These are phyloP conservation scores for cucumber (Cucumis sativus) DNA, from an alignment of 306 rosid species.

Conservation along the genomic window Cucumber_9930_V3 NC_026660.2:6865001-6865500, in stretches of 20 bases:
- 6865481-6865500: too few relatives aligned
- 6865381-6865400: background rate
- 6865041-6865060: too few relatives aligned
- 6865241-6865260: background rate
- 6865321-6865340: background rate
- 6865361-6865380: background rate
- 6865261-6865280: background rate
- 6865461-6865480: too few relatives aligned
- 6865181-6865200: background rate
- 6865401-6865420: background rate
- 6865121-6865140: too few relatives aligned
- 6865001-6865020: too few relatives aligned
- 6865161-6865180: background rate
- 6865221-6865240: background rate
- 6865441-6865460: too few relatives aligned
- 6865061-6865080: too few relatives aligned
- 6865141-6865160: too few relatives aligned
- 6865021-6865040: too few relatives aligned
- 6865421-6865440: background rate
- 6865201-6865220: background rate
- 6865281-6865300: background rate
- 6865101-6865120: too few relatives aligned
- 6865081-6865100: too few relatives aligned
- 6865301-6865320: background rate
- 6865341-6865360: background rate